phyloP scores from a whole-genome alignment of 352 stramenopile genomes.

The Peronospora destructor region DNA sequence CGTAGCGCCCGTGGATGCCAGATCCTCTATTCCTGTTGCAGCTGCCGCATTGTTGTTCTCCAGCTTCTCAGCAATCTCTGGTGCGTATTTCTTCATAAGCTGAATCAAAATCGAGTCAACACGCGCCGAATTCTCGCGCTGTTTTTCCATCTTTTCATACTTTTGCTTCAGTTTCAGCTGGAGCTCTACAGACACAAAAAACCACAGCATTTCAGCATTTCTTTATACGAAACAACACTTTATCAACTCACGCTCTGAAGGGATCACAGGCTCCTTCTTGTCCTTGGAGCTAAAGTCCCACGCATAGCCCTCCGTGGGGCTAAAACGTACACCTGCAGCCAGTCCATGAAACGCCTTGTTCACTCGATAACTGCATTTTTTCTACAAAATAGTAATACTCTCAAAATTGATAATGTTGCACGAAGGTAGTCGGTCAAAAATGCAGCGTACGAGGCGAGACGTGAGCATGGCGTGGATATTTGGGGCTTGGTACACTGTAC shows the following conservation, averaged over 20 bases:
- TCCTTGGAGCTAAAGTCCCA: constrained; percentile 85
- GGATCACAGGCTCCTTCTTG: constrained; percentile 81
- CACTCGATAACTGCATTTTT: constrained; percentile 82
- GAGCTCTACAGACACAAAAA: constrained; percentile 39
- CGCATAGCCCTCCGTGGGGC: constrained; percentile 75
- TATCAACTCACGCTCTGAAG: constrained; percentile 58
- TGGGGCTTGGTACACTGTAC: constrained; percentile 80
- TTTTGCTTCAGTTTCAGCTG: constrained; percentile 85
- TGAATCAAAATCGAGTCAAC: constrained; percentile 80
- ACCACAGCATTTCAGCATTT: neutral
- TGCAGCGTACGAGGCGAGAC: constrained; percentile 54
- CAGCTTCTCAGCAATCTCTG: constrained; percentile 74
- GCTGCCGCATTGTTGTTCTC: constrained; percentile 33
- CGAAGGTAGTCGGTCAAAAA: neutral
- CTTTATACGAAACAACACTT: neutral
- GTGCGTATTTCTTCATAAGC: constrained; percentile 83
- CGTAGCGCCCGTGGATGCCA: constrained; percentile 5
- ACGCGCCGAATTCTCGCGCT: constrained; percentile 74
- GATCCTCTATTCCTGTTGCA: constrained; percentile 6
- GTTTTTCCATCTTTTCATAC: constrained; percentile 82
- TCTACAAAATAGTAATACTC: constrained; percentile 25
- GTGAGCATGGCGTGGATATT: constrained; percentile 87
- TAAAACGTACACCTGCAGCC: constrained; percentile 74
- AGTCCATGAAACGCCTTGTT: constrained; percentile 80
- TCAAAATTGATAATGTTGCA: too few species aligned